A percentile compares a stretch with the other conserved stretches of the same genome.
Conservation (phyloP, 2,329 filamentous ascomycete species). For the Aspergillus japonicus region DNA sequence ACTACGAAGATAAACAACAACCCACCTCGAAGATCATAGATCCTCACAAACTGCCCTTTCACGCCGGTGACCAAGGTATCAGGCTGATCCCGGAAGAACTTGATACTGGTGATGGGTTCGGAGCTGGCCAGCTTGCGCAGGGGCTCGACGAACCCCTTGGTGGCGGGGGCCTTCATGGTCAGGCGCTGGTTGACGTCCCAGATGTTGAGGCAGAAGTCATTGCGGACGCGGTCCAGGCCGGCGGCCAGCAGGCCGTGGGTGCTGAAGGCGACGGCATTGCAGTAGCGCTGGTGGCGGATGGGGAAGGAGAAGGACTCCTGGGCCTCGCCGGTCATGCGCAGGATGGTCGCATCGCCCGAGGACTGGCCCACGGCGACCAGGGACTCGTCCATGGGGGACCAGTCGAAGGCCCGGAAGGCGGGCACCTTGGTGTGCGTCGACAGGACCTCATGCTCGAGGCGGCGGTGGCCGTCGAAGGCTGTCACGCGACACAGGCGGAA, state of each 20-base stretch:
- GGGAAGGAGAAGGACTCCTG: constrained; percentile 53
- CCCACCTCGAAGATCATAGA: constrained; percentile 63
- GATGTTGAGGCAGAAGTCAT: constrained; percentile 64
- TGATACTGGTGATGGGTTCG: constrained; percentile 62
- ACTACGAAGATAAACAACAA: constrained; percentile 8
- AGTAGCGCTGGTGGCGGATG: constrained; percentile 62
- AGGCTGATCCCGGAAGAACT: constrained; percentile 61
- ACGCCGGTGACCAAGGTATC: constrained; percentile 62
- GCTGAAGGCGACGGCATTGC: constrained; percentile 64
- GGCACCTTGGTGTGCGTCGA: constrained; percentile 56
- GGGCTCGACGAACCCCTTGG: constrained; percentile 46
- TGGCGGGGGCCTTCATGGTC: constrained; percentile 32
- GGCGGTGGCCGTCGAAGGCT: constrained; percentile 33
- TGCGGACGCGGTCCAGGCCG: constrained; percentile 62
- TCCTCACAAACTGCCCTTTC: constrained; percentile 58
- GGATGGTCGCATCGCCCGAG: constrained; percentile 60
- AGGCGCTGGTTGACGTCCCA: constrained; percentile 59
- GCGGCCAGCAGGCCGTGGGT: constrained; percentile 58
- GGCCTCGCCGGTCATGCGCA: constrained; percentile 54
- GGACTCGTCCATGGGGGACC: constrained; percentile 59
- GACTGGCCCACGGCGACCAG: constrained; percentile 61
- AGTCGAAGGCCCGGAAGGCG: constrained; percentile 64
- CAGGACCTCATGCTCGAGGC: constrained; percentile 54
- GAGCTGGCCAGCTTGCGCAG: constrained; percentile 61
- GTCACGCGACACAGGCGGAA: constrained; percentile 57